Percentiles rank a stretch among this genome's conserved stretches.
phyloP scores from a whole-genome alignment of 1,284 basidiomycete species.

The Termitomyces sp. region DNA sequence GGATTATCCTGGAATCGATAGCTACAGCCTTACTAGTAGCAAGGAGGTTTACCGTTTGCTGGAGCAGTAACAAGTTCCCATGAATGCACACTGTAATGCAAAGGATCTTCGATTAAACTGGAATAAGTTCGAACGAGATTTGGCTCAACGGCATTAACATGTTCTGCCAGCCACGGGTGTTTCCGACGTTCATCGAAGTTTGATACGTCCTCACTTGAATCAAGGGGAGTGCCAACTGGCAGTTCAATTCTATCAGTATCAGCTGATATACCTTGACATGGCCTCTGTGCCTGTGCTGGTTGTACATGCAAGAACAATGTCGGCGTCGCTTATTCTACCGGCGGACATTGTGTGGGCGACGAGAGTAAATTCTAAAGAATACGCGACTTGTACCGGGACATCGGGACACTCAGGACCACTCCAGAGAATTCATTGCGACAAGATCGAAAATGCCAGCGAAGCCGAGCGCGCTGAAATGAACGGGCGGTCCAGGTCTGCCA shows the following conservation, averaged over 20 bases:
- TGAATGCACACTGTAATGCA: background rate
- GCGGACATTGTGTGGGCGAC: background rate
- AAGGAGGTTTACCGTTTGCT: no score
- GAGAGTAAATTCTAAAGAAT: background rate
- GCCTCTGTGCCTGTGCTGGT: background rate
- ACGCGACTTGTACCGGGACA: background rate
- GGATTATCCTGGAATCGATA: background rate
- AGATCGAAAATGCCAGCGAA: constrained; percentile 15
- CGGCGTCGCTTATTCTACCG: background rate
- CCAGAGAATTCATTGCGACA: constrained; percentile 7
- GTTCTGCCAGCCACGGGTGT: constrained; percentile 8
- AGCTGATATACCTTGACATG: background rate
- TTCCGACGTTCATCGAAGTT: background rate
- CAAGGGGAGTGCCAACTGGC: background rate
- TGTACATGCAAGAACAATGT: background rate
- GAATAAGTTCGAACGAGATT: constrained; percentile 2
- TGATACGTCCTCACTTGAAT: background rate
- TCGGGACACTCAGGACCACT: background rate
- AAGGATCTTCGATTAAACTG: background rate
- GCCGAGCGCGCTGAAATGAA: background rate
- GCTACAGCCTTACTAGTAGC: no score
- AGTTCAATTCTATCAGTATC: background rate
- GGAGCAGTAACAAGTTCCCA: background rate
- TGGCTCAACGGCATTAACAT: constrained; percentile 8
- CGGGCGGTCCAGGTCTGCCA: background rate